A percentile compares a stretch with the other conserved stretches of the same genome.
Conservation (phyloP, 2,329 filamentous ascomycete species). For the Cadophora luteo-olivacea region DNA sequence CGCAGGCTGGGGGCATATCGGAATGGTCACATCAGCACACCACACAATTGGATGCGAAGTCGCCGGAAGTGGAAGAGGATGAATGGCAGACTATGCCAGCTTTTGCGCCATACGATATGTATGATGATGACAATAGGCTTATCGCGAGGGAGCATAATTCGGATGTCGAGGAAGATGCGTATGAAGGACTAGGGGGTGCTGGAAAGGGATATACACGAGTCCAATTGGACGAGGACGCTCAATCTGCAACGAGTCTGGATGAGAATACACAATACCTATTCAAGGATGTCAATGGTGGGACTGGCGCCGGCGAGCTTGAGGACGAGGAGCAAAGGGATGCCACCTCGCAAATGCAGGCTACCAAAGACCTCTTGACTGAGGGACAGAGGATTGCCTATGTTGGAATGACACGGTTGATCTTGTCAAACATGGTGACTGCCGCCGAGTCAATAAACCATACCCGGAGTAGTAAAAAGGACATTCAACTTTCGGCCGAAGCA, state of each 20-base stretch:
- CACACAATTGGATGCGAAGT: slow-evolving; percentile 56
- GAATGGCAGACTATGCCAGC: slow-evolving; percentile 95
- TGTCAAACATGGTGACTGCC: slow-evolving; percentile 78
- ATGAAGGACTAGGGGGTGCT: slow-evolving; percentile 82
- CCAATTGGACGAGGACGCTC: slow-evolving; percentile 91
- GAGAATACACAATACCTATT: slow-evolving; percentile 97
- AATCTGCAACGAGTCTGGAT: slow-evolving; percentile 94
- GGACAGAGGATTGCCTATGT: slow-evolving; percentile 97
- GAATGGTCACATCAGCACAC: slow-evolving; percentile 92
- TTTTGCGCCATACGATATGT: slow-evolving; percentile 91
- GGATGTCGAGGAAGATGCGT: slow-evolving; percentile 72
- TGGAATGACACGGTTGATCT: slow-evolving; percentile 81
- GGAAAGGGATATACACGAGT: slow-evolving; percentile 96
- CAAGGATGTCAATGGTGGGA: slow-evolving; percentile 68
- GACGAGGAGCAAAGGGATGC: slow-evolving; percentile 88
- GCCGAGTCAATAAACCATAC: slow-evolving; percentile 63
- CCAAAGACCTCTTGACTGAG: slow-evolving; percentile 93
- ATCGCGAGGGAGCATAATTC: slow-evolving; percentile 79
- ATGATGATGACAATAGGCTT: slow-evolving; percentile 90
- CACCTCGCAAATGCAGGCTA: slow-evolving; percentile 89
- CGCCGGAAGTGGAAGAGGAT: slow-evolving; percentile 64
- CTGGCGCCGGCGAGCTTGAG: slow-evolving; percentile 63
- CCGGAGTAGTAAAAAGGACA: slow-evolving; percentile 73
- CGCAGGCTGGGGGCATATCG: slow-evolving; percentile 53
- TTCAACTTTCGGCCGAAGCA: slow-evolving; percentile 74